Evolutionary conservation across 805 yeast genomes (phyloP), one percentile per base, ranked within the genome.

Genomic region (Komagataella kurtzmanii): DNA sequence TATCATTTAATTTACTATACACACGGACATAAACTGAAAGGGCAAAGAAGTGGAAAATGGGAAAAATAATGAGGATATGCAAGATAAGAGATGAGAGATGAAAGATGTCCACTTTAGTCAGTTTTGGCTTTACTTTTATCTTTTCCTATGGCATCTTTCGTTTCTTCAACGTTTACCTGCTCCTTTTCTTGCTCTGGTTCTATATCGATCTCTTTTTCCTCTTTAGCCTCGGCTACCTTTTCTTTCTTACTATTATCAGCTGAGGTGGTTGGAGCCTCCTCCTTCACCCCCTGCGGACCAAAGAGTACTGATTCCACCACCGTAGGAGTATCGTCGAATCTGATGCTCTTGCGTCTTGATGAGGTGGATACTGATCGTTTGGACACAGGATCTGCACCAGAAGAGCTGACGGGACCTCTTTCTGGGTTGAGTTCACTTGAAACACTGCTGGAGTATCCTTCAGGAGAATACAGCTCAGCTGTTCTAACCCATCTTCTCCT

Each of bases 401-500:
- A 44, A 7, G 53, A 51, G 45, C 17, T 47, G 50, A 21, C 3
- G 12, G n/a, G 12, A 43, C 18, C 8, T 23, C 7, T n/a, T 3
- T 14, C 21, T 6, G 46, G 44, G 12, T 21, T 7, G 17, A 18
- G 14, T 19, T 12, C 21, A 21, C 19, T 8, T 45, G 45, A 10
- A 46, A 46, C 2, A 51, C 43, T 40, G 2, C 40, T 30, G 40
- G 40, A 30, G 10, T 30, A 30, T 14, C 57, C 57, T 6, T 57
- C 54, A 12, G 66, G 58, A 3, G 76, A 67, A 6, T 85, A 82
- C 57, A 89, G 72, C 64, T 88, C 95, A 0, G 99, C 99, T 1
- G 95, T 88, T 56, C 99, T 78, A 14, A 91, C 79, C 99, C 99
- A 91, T 63, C 97, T 76, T 70, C 99, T 79, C 63, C 97, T 78